Percentiles rank a stretch among this genome's conserved stretches.
Conservation (phyloP, 176 grass and related monocot species). For the Zoysia pacifica region DNA sequence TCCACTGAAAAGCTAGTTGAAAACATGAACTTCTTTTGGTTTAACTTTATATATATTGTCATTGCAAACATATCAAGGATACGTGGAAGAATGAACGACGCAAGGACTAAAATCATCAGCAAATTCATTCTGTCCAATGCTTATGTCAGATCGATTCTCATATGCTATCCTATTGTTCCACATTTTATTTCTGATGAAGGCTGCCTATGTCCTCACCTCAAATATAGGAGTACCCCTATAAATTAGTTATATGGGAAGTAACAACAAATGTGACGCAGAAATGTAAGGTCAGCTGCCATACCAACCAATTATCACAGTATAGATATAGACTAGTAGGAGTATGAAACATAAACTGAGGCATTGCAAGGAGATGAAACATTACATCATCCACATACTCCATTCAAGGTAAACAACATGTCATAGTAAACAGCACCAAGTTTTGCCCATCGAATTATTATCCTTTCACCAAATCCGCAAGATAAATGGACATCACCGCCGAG, state of each 20-base stretch:
- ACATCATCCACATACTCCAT: constrained; percentile 43
- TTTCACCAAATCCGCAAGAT: constrained; percentile 44
- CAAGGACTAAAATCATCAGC: neutral
- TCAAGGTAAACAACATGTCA: constrained; percentile 26
- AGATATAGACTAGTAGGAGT: too few relatives aligned
- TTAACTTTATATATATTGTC: neutral
- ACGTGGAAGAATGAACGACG: constrained; percentile 13
- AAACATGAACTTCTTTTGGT: neutral
- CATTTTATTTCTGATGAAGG: neutral
- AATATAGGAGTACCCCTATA: neutral
- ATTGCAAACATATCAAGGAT: constrained; percentile 1
- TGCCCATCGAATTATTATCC: constrained; percentile 53
- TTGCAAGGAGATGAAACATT: constrained; percentile 49
- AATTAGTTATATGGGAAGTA: neutral
- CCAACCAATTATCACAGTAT: constrained; percentile 15
- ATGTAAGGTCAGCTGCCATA: neutral
- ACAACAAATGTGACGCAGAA: too few relatives aligned
- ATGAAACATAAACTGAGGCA: constrained; percentile 23
- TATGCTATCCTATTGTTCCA: neutral
- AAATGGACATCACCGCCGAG: neutral
- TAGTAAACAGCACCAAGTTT: constrained; percentile 37
- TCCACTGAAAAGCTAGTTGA: too few relatives aligned
- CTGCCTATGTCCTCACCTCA: neutral
- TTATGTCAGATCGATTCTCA: neutral
- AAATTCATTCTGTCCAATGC: neutral